Conservation (phyloP, 768 basidiomycete species). For the Trametes sanguinea region DNA sequence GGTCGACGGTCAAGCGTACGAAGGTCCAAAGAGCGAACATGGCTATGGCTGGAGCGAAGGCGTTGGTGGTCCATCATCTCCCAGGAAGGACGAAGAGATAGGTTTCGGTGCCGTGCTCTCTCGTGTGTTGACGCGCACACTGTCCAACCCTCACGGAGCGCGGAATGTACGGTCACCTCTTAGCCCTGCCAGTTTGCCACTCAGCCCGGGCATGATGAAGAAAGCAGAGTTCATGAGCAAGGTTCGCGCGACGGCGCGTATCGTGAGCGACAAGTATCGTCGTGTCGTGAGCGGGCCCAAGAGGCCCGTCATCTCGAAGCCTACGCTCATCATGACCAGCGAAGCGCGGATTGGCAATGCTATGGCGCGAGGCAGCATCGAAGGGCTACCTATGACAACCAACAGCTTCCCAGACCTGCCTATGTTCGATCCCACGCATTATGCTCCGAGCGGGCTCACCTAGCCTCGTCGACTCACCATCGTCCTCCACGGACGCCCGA, state of each 20-base stretch:
- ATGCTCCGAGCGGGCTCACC: constrained; percentile 45
- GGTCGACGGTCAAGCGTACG: constrained; percentile 21
- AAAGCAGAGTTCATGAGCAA: constrained; percentile 70
- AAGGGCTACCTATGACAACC: constrained; percentile 18
- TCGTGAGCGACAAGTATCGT: constrained; percentile 61
- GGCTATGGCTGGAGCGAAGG: constrained; percentile 37
- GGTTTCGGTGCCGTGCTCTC: constrained; percentile 11
- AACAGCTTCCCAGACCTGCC: constrained; percentile 10
- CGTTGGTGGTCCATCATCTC: neutral
- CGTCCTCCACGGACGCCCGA: constrained; percentile 61
- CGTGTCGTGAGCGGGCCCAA: constrained; percentile 32
- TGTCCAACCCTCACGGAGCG: constrained; percentile 16
- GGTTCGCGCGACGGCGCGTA: constrained; percentile 63
- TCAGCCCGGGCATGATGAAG: constrained; percentile 60
- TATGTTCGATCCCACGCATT: constrained; percentile 26
- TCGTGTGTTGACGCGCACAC: constrained; percentile 37
- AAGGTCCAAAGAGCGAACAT: constrained; percentile 24
- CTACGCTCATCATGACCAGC: constrained; percentile 42
- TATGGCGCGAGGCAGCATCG: constrained; percentile 9
- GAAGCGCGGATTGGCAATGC: constrained; percentile 12
- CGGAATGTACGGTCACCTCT: constrained; percentile 13
- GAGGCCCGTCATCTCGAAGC: constrained; percentile 58
- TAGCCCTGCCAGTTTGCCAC: constrained; percentile 28
- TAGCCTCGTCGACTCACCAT: constrained; percentile 57
- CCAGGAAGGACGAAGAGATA: neutral